Evolutionary conservation across 805 yeast species (phyloP), one percentile per base, ranked within the genome.

Genomic region (Isabelozyma rhagii): DNA sequence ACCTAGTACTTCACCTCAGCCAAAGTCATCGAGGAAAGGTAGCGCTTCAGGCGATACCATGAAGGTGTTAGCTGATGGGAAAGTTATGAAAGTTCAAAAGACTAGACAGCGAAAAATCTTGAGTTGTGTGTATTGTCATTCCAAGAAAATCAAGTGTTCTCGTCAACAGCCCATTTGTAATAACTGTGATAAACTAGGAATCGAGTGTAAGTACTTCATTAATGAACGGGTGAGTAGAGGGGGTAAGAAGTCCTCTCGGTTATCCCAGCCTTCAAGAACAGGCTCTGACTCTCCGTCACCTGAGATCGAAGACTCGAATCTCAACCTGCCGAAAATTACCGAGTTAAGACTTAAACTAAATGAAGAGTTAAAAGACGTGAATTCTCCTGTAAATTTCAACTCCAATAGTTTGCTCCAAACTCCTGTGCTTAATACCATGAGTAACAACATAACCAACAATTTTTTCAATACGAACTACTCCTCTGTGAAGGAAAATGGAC

Each of bases 81-180:
- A 78, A 53, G 78, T 82, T 6, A 78, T 79, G 70, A 83, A 83
- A 61, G 78, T 81, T 14, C 88, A 83, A 56, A 80, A 79, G 51
- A 69, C 83, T 3, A 75, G 88, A 52, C 88, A 83, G 61, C 61
- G 88, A 47, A 77, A 77, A 56, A 81, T 83, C 42, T 68, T 78
- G 42, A 74, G 80, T 47, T 82, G 87, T 60, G 75, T 79, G 13
- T 69, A 84, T 43, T 82, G 87, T 57, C 84, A 82, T 57, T 74
- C 79, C 41, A 82, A 80, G 62, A 84, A 83, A 64, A 77, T 83
- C 51, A 82, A 81, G 55, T 84, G 89, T 62, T 79, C 82, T n/a
- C 74, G 84, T 51, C 75, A 71, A 40, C 76, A 73, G 41, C 89
- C 88, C 1, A 66, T 77, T 13, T 85, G 89, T 58, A 67, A 71